These are phyloP conservation scores for Ligustrum vulgare DNA, from an alignment of 257 asterid genomes.

Conservation along the genomic window DNA sequence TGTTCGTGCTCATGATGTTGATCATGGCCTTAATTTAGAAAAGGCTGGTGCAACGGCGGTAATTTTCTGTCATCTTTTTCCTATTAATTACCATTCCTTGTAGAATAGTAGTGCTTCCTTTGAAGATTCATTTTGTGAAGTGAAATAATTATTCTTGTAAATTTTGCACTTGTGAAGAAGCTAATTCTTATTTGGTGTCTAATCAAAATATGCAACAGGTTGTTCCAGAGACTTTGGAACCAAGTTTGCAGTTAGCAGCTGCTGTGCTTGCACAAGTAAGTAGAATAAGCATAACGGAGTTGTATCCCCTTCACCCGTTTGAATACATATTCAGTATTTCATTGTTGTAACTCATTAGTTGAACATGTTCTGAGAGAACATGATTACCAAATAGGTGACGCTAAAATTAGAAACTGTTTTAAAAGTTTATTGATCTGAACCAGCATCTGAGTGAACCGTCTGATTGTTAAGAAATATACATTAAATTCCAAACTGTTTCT, in stretches of 20 bases:
- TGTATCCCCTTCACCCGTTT: conserved; percentile 5
- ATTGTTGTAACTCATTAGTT: neutral
- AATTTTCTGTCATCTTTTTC: conserved; percentile 29
- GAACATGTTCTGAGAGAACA: neutral
- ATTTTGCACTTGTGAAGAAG: neutral
- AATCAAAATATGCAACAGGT: conserved; percentile 49
- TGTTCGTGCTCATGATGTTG: conserved; percentile 99
- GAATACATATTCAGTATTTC: conserved; percentile 1
- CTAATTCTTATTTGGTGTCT: neutral
- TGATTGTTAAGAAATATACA: neutral
- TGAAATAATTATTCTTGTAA: neutral
- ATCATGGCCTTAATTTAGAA: conserved; percentile 94
- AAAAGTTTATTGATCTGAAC: neutral
- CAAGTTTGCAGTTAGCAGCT: conserved; percentile 95
- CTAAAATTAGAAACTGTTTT: neutral
- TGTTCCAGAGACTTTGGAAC: conserved; percentile 98
- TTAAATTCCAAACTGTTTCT: neutral
- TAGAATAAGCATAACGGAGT: conserved; percentile 16
- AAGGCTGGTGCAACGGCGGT: conserved; percentile 99
- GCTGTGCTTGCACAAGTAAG: conserved; percentile 97
- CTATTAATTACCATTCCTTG: conserved; percentile 11
- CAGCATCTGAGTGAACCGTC: neutral
- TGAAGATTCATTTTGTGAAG: neutral
- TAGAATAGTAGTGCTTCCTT: conserved; percentile 1
- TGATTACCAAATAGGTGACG: neutral